Evolutionary conservation across 176 grass and related monocot species (phyloP), one percentile per base, ranked within the genome.

Genomic region (Triticum timopheevii): DNA sequence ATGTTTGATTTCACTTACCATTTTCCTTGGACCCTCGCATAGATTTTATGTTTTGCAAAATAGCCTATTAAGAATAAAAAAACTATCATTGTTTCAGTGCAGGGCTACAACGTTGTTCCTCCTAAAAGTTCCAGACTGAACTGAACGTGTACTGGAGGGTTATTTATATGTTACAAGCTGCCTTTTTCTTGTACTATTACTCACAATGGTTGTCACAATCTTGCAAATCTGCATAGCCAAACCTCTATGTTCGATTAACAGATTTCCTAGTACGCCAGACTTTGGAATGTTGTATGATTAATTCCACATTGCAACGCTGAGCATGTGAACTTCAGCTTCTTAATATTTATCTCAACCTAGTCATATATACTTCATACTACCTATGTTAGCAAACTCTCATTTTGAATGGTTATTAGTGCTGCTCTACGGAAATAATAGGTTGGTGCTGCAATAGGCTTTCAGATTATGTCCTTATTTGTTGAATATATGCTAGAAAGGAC

Each of bases 61-160:
- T 65, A 62, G 39, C 47, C 20, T 54, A 25, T 59, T 81, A 70
- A 38, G 73, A 66, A 19, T 11, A 73, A 54, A n/a, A n/a, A n/a
- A n/a, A 25, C 25, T 64, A 4, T 31, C 28, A 68, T 73, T 25
- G 49, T 24, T 19, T 72, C 93, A 98, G 91, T 40, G 76, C 34
- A 95, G 82, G 90, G 93, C 20, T 95, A 92, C 88, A 93, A 93
- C 54, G 90, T 70, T 73, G 74, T 95, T 82, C 91, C 95, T 74
- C 96, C 93, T 17, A 98, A 84, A 98, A 94, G 83, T 85, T 98
- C 83, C 96, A 95, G 28, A 98, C 87, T 82, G 91, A 80, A 98
- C 93, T 98, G 96, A 90, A 98, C 86, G 96, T 98, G 30, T 95
- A 98, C 83, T 90, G 96, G 96, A 88, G 84, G 19, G 81, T 5